A percentile compares a stretch with the other conserved stretches of the same genome.
Conservation (phyloP, 108 stramenopile genomes). For the Cyclostephanos invisitatus region DNA sequence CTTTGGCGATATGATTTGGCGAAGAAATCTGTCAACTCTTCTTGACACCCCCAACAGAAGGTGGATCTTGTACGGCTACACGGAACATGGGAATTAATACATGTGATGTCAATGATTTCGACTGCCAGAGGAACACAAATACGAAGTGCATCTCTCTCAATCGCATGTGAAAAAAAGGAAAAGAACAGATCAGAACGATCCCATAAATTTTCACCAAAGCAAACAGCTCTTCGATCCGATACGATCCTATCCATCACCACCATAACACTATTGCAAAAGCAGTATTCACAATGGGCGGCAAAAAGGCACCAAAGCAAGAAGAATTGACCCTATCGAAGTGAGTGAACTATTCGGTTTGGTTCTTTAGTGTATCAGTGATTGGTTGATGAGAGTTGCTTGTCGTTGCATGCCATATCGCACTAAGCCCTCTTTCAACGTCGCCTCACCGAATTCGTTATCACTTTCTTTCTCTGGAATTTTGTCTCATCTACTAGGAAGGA, state of each 20-base stretch:
- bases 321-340: conserved; percentile 73
- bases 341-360: conserved; percentile 13
- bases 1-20: not conserved
- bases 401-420: too few species aligned
- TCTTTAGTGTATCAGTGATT: not conserved
- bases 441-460: not conserved
- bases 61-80: not conserved
- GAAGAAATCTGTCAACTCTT: not conserved
- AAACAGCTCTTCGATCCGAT: too few species aligned
- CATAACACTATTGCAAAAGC: not conserved
- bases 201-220: not conserved
- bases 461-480: not conserved
- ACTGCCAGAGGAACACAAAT: not conserved
- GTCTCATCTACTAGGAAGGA: conserved; percentile 64
- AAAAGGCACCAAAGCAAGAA: conserved; percentile 55
- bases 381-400: not conserved
- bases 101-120: not conserved
- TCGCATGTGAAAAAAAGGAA: too few species aligned
- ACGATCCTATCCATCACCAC: not conserved
- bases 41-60: not conserved
- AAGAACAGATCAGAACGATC: not conserved
- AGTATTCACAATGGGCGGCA: conserved; percentile 6
- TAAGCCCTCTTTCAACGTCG: not conserved
- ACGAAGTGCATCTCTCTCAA: not conserved
- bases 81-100: not conserved